Evolutionary conservation across 2,329 filamentous ascomycete species (phyloP).

Genomic region (Truncatella angustata): DNA sequence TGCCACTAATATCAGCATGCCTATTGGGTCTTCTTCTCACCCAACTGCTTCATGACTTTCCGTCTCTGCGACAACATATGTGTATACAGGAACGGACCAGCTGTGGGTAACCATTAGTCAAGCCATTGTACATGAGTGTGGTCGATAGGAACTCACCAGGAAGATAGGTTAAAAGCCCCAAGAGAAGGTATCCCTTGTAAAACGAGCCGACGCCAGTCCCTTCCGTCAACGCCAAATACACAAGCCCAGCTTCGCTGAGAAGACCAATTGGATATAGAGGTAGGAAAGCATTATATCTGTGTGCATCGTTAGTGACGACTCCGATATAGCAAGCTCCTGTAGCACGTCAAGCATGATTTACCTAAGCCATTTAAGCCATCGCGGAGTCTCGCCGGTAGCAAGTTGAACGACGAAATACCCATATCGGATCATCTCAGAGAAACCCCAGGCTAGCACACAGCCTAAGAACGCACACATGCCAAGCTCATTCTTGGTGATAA

Average conservation of each 20-base stretch:
- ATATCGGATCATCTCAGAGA: conserved; percentile 69
- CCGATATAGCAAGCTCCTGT: not conserved
- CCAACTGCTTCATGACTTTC: conserved; percentile 2
- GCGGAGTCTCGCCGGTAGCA: conserved; percentile 41
- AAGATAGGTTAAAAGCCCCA: conserved; percentile 13
- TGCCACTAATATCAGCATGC: too few species aligned
- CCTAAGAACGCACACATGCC: conserved; percentile 42
- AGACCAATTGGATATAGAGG: conserved; percentile 68
- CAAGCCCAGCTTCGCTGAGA: conserved; percentile 58
- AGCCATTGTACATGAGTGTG: not conserved
- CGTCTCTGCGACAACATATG: conserved; percentile 14
- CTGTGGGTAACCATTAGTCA: not conserved
- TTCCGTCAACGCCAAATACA: conserved; percentile 35
- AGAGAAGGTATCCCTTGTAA: conserved; percentile 12
- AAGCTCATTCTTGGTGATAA: conserved; percentile 32
- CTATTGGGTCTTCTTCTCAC: not conserved
- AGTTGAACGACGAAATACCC: conserved; percentile 63
- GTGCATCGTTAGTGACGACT: not conserved
- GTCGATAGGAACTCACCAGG: conserved; percentile 5
- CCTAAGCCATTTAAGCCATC: conserved; percentile 57
- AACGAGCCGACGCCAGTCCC: conserved; percentile 9
- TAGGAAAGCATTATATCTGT: conserved; percentile 62
- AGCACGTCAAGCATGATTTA: conserved; percentile 5
- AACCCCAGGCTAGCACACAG: conserved; percentile 63
- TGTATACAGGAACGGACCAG: conserved; percentile 11